Evolutionary conservation across 106 monocot genomes (phyloP).

Genomic region (Platanthera guangdongensis): DNA sequence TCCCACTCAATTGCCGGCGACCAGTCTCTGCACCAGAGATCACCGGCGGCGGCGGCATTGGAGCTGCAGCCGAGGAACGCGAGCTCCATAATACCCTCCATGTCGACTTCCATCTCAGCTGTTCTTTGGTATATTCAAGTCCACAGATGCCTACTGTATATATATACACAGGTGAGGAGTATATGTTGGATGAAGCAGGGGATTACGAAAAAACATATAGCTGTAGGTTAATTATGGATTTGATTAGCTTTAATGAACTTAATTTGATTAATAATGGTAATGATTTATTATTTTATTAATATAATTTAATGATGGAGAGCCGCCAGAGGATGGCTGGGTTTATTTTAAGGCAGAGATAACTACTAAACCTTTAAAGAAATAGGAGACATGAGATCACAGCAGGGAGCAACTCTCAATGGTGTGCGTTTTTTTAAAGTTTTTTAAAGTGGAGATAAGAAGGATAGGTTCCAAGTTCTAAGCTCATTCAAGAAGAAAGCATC

Average conservation of each 20-base stretch:
- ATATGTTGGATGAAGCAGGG: neutral
- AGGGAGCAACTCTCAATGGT: neutral
- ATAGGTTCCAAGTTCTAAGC: no score
- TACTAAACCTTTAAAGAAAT: no score
- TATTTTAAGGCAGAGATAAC: no score
- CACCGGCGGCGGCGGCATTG: conserved; percentile 8
- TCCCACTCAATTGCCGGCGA: conserved; percentile 29
- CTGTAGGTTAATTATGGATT: neutral
- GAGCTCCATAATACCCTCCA: conserved; percentile 18
- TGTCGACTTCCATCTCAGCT: conserved; percentile 14
- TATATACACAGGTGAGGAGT: neutral
- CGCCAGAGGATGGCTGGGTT: no score
- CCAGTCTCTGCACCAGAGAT: conserved; percentile 9
- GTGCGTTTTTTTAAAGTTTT: no score
- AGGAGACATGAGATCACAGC: no score
- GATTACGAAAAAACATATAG: neutral
- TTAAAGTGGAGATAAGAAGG: neutral
- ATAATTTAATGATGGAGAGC: no score
- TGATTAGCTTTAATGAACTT: neutral
- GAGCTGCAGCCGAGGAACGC: conserved; percentile 30
- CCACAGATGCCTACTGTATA: neutral
- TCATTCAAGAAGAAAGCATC: no score
- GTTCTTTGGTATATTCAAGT: neutral
- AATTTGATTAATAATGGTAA: neutral
- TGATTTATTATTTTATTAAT: no score